Evolutionary conservation across 2,329 filamentous ascomycete genomes (phyloP), one percentile per base, ranked within the genome.

Genomic region (Pestalotiopsis sp.): DNA sequence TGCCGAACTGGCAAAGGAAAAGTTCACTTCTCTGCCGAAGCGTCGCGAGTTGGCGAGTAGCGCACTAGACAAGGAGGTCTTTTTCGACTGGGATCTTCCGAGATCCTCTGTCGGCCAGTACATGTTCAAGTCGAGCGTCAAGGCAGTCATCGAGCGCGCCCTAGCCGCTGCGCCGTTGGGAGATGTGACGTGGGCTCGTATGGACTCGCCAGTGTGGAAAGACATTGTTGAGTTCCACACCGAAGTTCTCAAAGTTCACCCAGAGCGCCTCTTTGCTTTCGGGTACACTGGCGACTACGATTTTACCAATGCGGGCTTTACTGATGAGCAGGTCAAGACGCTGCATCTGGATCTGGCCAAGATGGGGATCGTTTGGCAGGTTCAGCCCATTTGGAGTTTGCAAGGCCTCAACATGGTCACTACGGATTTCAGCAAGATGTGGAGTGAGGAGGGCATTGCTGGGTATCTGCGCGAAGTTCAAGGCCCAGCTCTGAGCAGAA

Each of bases 301-400:
- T 63, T 82, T 71, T 66, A 72, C 66, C 14, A 77, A 77, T 68
- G 78, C 78, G 3, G 80, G 79, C 1, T 81, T 78, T 72, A 73
- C 73, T 9, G 65, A 72, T 1, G 76, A 78, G 25, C 72, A 79
- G 25, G 69, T 81, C 14, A 75, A 78, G 67, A 75, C 73, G 0
- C 72, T 81, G 11, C 76, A 73, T 27, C 70, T 70, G 31, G 78
- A 80, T 62, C 63, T 82, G 67, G 78, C 80, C 67, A 79, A 80
- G 71, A 73, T 80, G 70, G 77, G 79, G 9, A 72, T 82, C 6
- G 78, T 79, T 4, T 83, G 80, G 80, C 80, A 83, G 68, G 79
- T 82, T 1, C 80, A 83, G 75, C 81, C 80, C 1, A 80, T 82
- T 66, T 82, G 79, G 77, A 73, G 73, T 27, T 65, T 80, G 13